Evolutionary conservation across 306 rosid species (phyloP).

Genomic region (Crataegus laevigata): DNA sequence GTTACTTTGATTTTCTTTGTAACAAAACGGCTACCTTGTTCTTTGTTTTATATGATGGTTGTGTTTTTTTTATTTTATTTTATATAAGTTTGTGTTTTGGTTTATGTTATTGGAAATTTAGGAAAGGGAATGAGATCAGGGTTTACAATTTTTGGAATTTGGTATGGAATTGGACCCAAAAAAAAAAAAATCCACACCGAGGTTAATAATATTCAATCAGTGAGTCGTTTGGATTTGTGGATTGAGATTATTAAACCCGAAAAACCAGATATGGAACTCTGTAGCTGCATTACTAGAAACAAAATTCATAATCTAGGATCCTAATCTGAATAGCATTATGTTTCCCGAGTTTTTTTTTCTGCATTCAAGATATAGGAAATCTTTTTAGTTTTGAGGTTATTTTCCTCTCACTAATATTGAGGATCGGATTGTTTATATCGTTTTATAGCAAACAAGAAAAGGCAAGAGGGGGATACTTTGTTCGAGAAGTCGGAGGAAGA

Average conservation of each 20-base stretch:
- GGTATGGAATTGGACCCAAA: background rate
- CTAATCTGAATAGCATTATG: background rate
- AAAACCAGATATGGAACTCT: background rate
- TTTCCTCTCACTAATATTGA: background rate
- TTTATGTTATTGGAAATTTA: background rate
- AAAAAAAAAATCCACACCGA: background rate
- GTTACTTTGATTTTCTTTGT: background rate
- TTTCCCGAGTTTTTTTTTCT: background rate
- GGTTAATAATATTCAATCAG: background rate
- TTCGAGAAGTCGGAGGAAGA: slow-evolving; percentile 66
- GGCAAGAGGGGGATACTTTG: slow-evolving; percentile 45
- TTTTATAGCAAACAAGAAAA: slow-evolving; percentile 58
- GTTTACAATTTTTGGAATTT: background rate
- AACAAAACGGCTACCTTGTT: background rate
- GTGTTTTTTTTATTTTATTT: background rate
- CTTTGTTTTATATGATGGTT: background rate
- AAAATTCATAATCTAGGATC: background rate
- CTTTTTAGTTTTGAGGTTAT: background rate
- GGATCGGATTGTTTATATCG: background rate
- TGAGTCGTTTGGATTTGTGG: background rate
- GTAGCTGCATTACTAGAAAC: background rate
- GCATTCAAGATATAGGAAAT: background rate
- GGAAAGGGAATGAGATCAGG: background rate
- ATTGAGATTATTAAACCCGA: background rate
- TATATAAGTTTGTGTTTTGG: background rate